Conservation (phyloP, 306 rosid genomes). For the Echinosophora koreensis region DNA sequence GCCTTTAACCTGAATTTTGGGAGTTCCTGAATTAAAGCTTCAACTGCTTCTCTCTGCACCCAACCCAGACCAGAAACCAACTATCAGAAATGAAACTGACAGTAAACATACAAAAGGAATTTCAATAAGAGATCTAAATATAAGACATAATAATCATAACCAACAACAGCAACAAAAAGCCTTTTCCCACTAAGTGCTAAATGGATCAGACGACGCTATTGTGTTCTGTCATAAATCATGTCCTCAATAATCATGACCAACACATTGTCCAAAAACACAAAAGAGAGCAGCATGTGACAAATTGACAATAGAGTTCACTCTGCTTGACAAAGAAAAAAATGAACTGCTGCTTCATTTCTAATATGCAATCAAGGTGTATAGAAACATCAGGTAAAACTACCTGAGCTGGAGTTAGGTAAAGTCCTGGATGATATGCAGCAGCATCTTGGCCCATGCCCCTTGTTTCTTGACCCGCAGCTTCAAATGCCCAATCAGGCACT, state of each 20-base stretch:
- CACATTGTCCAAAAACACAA: background rate
- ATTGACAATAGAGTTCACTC: slow-evolving; percentile 25
- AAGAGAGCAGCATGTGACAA: slow-evolving; percentile 10
- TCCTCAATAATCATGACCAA: too few relatives aligned
- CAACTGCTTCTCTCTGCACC: slow-evolving; percentile 96
- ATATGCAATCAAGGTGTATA: slow-evolving; percentile 30
- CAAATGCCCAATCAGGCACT: slow-evolving; percentile 99
- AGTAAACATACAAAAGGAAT: slow-evolving; percentile 3
- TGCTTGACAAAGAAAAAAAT: slow-evolving; percentile 26
- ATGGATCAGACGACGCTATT: too few relatives aligned
- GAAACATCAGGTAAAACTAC: slow-evolving; percentile 52
- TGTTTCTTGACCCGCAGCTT: slow-evolving; percentile 97
- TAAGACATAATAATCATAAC: slow-evolving; percentile 20
- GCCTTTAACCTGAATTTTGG: slow-evolving; percentile 97
- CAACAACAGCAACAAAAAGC: too few relatives aligned
- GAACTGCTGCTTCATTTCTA: slow-evolving; percentile 3
- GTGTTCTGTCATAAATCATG: too few relatives aligned
- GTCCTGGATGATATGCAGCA: slow-evolving; percentile 90
- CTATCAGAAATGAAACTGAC: slow-evolving; percentile 44
- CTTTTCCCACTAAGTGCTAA: too few relatives aligned
- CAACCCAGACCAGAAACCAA: slow-evolving; percentile 46
- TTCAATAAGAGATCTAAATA: background rate
- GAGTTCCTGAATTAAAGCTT: slow-evolving; percentile 98
- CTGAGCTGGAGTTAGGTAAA: slow-evolving; percentile 98
- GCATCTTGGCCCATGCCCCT: slow-evolving; percentile 97